phyloP scores from a whole-genome alignment of 345 rosid genomes.

The Salix arbutifolia region DNA sequence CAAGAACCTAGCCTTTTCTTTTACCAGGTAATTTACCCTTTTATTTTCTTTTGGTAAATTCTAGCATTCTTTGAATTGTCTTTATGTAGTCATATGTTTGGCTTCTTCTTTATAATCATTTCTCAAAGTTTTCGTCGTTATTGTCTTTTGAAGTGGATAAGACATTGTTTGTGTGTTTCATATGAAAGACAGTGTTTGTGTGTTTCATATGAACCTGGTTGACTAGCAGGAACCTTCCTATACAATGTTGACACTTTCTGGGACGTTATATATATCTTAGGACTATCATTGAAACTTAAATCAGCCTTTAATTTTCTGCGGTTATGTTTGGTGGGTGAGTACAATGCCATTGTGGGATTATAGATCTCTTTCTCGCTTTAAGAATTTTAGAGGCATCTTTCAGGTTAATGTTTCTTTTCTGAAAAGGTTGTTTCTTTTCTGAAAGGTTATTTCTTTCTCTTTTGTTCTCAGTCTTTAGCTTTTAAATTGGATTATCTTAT shows the following conservation, averaged over 20 bases:
- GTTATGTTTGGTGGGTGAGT: slow-evolving; percentile 6
- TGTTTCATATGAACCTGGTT: no score
- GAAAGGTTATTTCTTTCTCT: no score
- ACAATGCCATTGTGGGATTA: slow-evolving; percentile 36
- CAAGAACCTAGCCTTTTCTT: no score
- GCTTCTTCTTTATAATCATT: background rate
- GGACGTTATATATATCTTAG: no score
- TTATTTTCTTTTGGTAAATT: no score
- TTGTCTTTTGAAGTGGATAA: background rate
- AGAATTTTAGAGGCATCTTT: slow-evolving; percentile 18
- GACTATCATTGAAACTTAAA: no score
- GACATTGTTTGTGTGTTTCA: background rate
- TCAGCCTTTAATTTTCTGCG: no score
- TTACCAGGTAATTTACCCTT: no score
- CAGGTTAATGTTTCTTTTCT: slow-evolving; percentile 22
- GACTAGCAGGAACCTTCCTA: slow-evolving; percentile 5
- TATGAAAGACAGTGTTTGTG: no score
- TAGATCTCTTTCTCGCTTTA: slow-evolving; percentile 22
- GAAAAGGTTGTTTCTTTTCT: background rate
- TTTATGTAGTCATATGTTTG: no score
- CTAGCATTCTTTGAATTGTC: no score
- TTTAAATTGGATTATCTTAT: background rate
- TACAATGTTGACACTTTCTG: background rate
- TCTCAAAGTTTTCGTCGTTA: no score
- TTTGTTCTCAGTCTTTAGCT: background rate